Percentiles rank a stretch among this genome's conserved stretches.
Conservation (phyloP, 2,329 filamentous ascomycete species). For the Colletotrichum liriopes region DNA sequence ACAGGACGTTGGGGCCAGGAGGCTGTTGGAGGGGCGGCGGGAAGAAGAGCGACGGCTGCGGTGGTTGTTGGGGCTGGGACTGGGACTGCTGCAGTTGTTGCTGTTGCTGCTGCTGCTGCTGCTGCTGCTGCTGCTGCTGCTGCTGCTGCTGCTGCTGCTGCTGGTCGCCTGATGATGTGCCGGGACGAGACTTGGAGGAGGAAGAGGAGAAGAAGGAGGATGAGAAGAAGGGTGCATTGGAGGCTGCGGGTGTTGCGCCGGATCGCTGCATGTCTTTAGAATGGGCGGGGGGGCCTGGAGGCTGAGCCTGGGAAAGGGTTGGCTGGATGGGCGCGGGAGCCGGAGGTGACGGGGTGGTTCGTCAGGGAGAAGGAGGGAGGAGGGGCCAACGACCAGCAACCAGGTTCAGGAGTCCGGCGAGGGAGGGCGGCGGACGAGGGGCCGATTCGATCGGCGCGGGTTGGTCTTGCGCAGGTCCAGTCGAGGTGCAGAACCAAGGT, state of each 20-base stretch:
- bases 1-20: slow-evolving; percentile 50
- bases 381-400: slow-evolving; percentile 22
- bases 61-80: slow-evolving; percentile 42
- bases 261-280: slow-evolving; percentile 44
- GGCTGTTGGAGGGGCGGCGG: slow-evolving; percentile 43
- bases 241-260: slow-evolving; percentile 41
- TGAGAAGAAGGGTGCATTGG: slow-evolving; percentile 54
- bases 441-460: slow-evolving; percentile 35
- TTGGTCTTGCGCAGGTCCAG: slow-evolving; percentile 14
- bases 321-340: slow-evolving; percentile 1
- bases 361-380: slow-evolving; percentile 20
- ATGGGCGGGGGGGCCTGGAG: slow-evolving; percentile 19
- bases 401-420: slow-evolving; percentile 37
- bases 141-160: no score
- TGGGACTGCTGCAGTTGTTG: slow-evolving; percentile 34
- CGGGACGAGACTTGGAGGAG: slow-evolving; percentile 47
- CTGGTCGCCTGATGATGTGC: slow-evolving; percentile 43
- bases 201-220: slow-evolving; percentile 55
- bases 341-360: slow-evolving; percentile 14
- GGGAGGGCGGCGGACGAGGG: slow-evolving; percentile 33
- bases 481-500: slow-evolving; percentile 2
- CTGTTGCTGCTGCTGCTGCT: neutral
- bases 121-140: slow-evolving; percentile 33
- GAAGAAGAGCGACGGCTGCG: slow-evolving; percentile 39
- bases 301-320: slow-evolving; percentile 8